A percentile compares a stretch with the other conserved stretches of the same genome.
phyloP scores from a whole-genome alignment of 2,329 filamentous ascomycete genomes.

The Ceratocystis lukuohia region DNA sequence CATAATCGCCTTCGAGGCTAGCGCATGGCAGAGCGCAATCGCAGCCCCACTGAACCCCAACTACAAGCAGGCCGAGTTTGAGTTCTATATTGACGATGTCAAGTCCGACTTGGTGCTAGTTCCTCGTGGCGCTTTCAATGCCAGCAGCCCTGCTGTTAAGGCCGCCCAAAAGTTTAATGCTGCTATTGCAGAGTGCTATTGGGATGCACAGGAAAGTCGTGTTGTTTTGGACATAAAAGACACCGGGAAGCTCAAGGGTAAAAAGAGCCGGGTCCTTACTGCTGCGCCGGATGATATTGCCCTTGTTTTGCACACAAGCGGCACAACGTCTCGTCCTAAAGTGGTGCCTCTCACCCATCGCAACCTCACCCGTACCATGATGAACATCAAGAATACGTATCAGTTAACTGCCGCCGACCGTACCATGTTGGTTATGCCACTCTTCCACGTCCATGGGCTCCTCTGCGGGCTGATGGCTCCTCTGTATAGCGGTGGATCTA shows the following conservation, averaged over 20 bases:
- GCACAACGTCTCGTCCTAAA: conserved; percentile 74
- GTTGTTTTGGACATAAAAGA: conserved; percentile 70
- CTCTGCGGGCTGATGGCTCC: conserved; percentile 71
- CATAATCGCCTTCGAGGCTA: conserved; percentile 74
- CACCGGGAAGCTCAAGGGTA: conserved; percentile 47
- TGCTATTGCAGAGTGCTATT: conserved; percentile 78
- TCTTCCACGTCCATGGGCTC: conserved; percentile 85
- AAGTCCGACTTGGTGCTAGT: conserved; percentile 67
- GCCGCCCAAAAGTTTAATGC: conserved; percentile 68
- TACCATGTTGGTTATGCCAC: conserved; percentile 77
- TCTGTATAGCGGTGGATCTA: conserved; percentile 60
- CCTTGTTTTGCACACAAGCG: conserved; percentile 70
- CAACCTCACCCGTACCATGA: conserved; percentile 72
- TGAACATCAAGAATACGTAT: conserved; percentile 70
- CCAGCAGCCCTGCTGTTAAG: conserved; percentile 56
- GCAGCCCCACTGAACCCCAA: conserved; percentile 77
- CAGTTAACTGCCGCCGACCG: conserved; percentile 56
- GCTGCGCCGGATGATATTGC: conserved; percentile 66
- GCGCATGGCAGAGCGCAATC: conserved; percentile 69
- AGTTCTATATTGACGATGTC: conserved; percentile 83
- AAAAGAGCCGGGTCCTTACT: conserved; percentile 30
- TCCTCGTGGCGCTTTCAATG: conserved; percentile 53
- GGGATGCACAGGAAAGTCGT: conserved; percentile 49
- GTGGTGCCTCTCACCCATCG: conserved; percentile 70
- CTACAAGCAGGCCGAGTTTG: conserved; percentile 82